These are phyloP conservation scores for Atkinsonella texensis DNA, from an alignment of 2,329 filamentous ascomycete species.

Conservation along the genomic window DNA sequence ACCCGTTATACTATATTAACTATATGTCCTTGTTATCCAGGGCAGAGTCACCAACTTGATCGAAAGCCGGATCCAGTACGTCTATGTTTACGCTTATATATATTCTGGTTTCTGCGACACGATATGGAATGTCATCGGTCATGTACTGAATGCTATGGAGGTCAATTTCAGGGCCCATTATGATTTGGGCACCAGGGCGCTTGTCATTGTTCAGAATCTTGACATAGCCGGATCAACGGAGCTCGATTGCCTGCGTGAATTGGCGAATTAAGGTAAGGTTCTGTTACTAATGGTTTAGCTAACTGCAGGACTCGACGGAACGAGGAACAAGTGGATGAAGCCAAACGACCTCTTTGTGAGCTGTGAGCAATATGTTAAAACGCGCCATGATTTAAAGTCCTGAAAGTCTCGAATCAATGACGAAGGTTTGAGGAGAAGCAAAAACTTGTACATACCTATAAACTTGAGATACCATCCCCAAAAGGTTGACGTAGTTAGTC, in stretches of 20 bases:
- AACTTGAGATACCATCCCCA: not conserved
- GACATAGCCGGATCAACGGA: conserved; percentile 42
- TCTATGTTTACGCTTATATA: conserved; percentile 44
- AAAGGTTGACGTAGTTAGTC: not conserved
- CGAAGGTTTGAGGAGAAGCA: not conserved
- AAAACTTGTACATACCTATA: not conserved
- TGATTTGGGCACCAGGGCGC: conserved; percentile 12
- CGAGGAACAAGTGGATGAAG: not conserved
- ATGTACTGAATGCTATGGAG: conserved; percentile 59
- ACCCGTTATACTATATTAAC: conserved; percentile 22
- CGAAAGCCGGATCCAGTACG: conserved; percentile 48
- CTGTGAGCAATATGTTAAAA: conserved; percentile 12
- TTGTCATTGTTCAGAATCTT: conserved; percentile 12
- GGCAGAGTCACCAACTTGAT: not conserved
- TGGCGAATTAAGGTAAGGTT: conserved; percentile 54
- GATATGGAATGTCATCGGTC: conserved; percentile 51
- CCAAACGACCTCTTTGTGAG: conserved; percentile 6
- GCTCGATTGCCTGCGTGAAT: conserved; percentile 75
- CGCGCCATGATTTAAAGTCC: no score
- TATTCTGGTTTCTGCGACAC: conserved; percentile 60
- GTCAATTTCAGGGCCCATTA: conserved; percentile 50
- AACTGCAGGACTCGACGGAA: not conserved
- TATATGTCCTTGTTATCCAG: not conserved
- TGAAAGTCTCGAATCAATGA: not conserved
- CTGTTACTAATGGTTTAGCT: conserved; percentile 1